Percentiles rank a stretch among this genome's conserved stretches.
phyloP scores from a whole-genome alignment of 441 rosid genomes.

The Euphorbia celastroides region DNA sequence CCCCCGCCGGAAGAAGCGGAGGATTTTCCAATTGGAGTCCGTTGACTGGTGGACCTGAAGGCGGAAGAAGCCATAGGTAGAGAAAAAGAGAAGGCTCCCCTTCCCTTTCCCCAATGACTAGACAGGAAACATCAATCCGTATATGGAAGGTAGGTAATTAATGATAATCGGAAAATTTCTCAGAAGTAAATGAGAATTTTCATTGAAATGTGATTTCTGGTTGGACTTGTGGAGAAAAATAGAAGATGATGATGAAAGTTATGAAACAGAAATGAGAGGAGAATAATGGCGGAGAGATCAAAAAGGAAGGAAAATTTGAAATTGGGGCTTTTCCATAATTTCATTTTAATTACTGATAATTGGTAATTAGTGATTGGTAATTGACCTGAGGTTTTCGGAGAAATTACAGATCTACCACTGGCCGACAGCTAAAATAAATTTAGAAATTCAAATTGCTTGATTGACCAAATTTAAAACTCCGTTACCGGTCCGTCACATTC shows the following conservation, averaged over 20 bases:
- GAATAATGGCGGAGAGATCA: slow-evolving; percentile 46
- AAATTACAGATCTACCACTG: slow-evolving; percentile 7
- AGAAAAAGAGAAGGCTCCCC: not conserved
- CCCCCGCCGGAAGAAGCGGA: slow-evolving; percentile 29
- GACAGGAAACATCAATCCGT: not conserved
- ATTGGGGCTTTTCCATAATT: not conserved
- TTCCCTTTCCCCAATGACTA: not conserved
- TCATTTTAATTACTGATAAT: not conserved
- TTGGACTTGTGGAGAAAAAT: not conserved
- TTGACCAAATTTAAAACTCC: not conserved
- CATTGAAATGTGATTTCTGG: not conserved
- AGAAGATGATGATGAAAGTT: not conserved
- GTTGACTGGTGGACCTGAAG: slow-evolving; percentile 57
- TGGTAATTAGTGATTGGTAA: not conserved
- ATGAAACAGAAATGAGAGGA: not conserved
- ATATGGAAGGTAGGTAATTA: not conserved
- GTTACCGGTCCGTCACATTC: not conserved
- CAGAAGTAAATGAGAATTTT: not conserved
- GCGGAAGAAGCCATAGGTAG: slow-evolving; percentile 73
- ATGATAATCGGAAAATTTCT: not conserved
- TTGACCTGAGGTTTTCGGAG: not conserved
- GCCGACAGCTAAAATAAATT: not conserved
- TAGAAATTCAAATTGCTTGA: not conserved
- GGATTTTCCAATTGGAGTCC: slow-evolving; percentile 40
- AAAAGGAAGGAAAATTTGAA: slow-evolving; percentile 26